Base-by-base conservation (phyloP, 441 rosid species). In the Gossypium schwendimanii region DNA sequence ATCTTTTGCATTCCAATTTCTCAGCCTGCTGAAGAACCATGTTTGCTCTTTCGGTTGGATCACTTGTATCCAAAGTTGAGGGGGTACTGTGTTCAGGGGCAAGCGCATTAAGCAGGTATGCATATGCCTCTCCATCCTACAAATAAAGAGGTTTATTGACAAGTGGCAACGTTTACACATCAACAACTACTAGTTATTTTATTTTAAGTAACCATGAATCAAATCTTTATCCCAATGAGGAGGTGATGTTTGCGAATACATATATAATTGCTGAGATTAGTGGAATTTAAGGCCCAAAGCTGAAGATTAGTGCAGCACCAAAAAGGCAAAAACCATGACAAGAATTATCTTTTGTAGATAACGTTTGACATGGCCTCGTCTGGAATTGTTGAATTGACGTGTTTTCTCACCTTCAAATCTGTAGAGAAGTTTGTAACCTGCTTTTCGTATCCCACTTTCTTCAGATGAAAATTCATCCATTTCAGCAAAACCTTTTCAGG, bases 51-150 rank as follows among this genome's bases (percentile, higher is more conserved):
- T 87, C 84, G 14, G 74, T 77, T 6, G 97, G 94, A 80, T 93
- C 93, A 73, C 75, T 80, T 24, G 85, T 71, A 12, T 82, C 85
- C 80, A 90, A 83, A 74, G 89, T 78, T 55, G 77, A 17, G 12
- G 79, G 83, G 77, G 79, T 78, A 77, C 94, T 87, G 64, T 78
- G 84, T 83, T 96, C 99, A 75, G 99, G 98, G 59, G 99, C 99
- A 75, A 96, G 97, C 73, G 97, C 87, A 82, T 80, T 91, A 73
- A 96, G 96, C 75, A 96, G 88, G 78, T 91, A 86, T 59, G 97
- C 91, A 86, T 96, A 96, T 57, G 99, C 98, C 86, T 91, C 97
- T 49, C 98, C 99, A 45, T 93, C 98, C 99, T 96, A 84, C 76
- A 80, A 80, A 70, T 61, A 36, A 24, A 70, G 62, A 58, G 33